These are phyloP conservation scores for Globisporangium paddicum DNA, from an alignment of 352 stramenopile species.

Conservation along the genomic window DNA sequence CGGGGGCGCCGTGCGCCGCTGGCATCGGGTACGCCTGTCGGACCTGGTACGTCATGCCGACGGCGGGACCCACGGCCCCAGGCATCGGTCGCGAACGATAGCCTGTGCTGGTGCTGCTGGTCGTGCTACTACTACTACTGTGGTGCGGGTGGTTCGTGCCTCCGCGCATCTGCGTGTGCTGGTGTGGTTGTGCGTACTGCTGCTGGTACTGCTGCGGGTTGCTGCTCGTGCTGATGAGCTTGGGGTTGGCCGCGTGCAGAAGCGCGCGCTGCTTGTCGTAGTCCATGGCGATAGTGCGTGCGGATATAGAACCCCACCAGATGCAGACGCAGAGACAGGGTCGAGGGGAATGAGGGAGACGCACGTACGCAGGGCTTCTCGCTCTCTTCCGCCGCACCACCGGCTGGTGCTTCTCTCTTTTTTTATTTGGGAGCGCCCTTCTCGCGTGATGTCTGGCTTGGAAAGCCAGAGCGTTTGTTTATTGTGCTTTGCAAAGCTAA, in stretches of 20 bases:
- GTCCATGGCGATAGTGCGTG: conserved; percentile 9
- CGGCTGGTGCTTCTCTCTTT: too few species aligned
- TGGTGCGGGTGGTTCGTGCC: conserved; percentile 1
- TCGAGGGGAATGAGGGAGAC: background rate
- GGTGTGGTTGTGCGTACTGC: background rate
- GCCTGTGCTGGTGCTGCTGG: background rate
- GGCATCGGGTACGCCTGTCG: conserved; percentile 9
- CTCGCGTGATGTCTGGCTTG: too few species aligned
- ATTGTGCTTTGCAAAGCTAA: background rate
- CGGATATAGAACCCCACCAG: background rate
- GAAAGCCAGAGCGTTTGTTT: too few species aligned
- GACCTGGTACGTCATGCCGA: conserved; percentile 5
- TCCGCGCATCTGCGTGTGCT: conserved; percentile 1
- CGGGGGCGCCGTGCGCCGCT: background rate
- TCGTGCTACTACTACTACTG: background rate
- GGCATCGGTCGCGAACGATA: conserved; percentile 3
- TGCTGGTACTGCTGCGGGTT: background rate
- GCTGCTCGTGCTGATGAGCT: too few species aligned
- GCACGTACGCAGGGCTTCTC: too few species aligned
- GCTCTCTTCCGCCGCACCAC: too few species aligned
- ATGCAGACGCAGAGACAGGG: background rate
- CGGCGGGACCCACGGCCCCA: background rate
- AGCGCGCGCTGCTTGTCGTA: conserved; percentile 19
- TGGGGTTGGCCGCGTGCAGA: conserved; percentile 8
- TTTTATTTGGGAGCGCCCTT: too few species aligned